Evolutionary conservation across 2,329 filamentous ascomycete genomes (phyloP), one percentile per base, ranked within the genome.

Genomic region (Atkinsonella texensis): DNA sequence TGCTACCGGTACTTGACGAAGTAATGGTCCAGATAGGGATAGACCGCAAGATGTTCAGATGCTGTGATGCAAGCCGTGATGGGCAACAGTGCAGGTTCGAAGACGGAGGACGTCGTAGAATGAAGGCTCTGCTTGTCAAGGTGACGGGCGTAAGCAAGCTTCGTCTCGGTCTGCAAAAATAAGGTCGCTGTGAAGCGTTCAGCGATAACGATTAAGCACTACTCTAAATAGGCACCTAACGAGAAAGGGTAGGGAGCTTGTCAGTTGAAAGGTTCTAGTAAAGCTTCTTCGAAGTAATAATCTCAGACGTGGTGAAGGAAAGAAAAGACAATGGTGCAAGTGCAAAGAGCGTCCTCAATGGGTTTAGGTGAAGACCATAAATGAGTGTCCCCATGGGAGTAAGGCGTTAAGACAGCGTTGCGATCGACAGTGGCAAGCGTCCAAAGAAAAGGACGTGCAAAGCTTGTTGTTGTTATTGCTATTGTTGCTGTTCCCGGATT

Each of bases 61-160:
- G 54, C 55, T 58, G 57, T 62, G 56, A 54, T 52, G 62, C 56
- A 59, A 60, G 65, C 66, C 68, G 66, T 70, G 63, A 55, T 68
- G 66, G 66, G 65, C 65, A 63, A 62, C 55, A 51, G 55, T 49
- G 52, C 54, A n/a, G 48, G 28, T 40, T 20, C 18, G 28, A 23
- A 39, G 17, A n/a, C 12, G 11, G 31, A 35, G 6, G 38, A 28
- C 2, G 18, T 45, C 40, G 35, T 28, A 28, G 32, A 13, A 18
- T n/a, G 28, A 28, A 28, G 28, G 28, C 28, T 28, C 28, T 28
- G 28, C 28, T 28, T 28, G 28, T 28, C 28, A 8, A 28, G 28
- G 35, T 52, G 42, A 48, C 44, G 44, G 46, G n/a, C 40, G 32
- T 47, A 46, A 43, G 40, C 40, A 17, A 35, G 18, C 15, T 11